Evolutionary conservation across 169 alveolate species (phyloP).

Genomic region (Perkinsus chesapeaki): DNA sequence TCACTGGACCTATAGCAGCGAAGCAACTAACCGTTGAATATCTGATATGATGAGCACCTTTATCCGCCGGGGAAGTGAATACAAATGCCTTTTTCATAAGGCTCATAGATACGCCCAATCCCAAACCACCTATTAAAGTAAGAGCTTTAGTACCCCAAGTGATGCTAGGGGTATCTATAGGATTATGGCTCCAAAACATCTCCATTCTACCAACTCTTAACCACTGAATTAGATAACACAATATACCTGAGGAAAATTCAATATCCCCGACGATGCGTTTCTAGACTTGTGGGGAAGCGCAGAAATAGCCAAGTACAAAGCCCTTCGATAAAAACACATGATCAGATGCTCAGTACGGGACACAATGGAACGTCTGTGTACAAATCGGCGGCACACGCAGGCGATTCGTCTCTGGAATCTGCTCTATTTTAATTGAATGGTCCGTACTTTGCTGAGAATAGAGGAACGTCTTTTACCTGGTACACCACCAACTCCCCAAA

Average conservation of each 20-base stretch:
- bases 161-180: not conserved
- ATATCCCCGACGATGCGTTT: too few relatives aligned
- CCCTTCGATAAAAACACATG: too few relatives aligned
- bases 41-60: not conserved
- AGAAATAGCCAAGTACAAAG: too few relatives aligned
- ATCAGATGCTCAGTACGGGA: too few relatives aligned
- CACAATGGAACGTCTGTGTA: too few relatives aligned
- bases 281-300: too few relatives aligned
- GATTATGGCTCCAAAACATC: not conserved
- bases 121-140: not conserved
- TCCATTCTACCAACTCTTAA: not conserved
- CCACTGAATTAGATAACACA: not conserved
- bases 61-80: not conserved
- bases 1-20: not conserved
- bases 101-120: not conserved
- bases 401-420: too few relatives aligned
- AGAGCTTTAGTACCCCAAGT: not conserved
- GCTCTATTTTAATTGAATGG: too few relatives aligned
- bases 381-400: too few relatives aligned
- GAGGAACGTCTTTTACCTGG: too few relatives aligned
- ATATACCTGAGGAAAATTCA: not conserved
- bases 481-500: not conserved
- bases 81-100: not conserved
- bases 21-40: not conserved
- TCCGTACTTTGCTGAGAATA: too few relatives aligned